Percentiles rank a stretch among this genome's conserved stretches.
phyloP scores from a whole-genome alignment of 1,139 yeast species.

The Geotrichum phurueaensis region DNA sequence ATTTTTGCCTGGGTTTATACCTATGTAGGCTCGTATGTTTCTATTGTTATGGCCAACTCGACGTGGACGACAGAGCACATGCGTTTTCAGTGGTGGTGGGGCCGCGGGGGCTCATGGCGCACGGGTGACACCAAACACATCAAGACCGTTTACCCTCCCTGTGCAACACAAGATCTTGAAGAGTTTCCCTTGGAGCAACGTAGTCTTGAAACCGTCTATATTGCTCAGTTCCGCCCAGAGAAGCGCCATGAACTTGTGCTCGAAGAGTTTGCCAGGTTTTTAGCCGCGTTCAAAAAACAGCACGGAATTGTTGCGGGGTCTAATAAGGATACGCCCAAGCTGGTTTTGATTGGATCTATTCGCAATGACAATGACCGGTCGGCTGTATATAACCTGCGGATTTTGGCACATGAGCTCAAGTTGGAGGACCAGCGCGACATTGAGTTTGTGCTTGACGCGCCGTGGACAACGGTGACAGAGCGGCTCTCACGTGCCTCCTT shows the following conservation, averaged over 20 bases:
- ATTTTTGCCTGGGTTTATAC: constrained; percentile 52
- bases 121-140: constrained; percentile 30
- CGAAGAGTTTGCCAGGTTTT: constrained; percentile 46
- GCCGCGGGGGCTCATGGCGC: constrained; percentile 24
- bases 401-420: constrained; percentile 43
- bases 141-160: constrained; percentile 74
- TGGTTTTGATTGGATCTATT: constrained; percentile 80
- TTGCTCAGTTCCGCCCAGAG: constrained; percentile 95
- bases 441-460: constrained; percentile 68
- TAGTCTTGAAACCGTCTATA: constrained; percentile 55
- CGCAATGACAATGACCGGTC: constrained; percentile 62
- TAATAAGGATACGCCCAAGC: constrained; percentile 32
- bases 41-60: constrained; percentile 70
- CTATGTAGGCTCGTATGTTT: constrained; percentile 60
- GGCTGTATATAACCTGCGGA: constrained; percentile 48
- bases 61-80: constrained; percentile 88
- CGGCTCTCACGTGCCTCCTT: constrained; percentile 56
- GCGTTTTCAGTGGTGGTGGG: constrained; percentile 49
- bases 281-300: constrained; percentile 10
- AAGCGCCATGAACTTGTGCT: constrained; percentile 77
- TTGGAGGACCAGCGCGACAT: constrained; percentile 43
- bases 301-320: not conserved
- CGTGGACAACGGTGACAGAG: constrained; percentile 55
- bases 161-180: constrained; percentile 57
- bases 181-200: constrained; percentile 34